phyloP scores from a whole-genome alignment of 331 rosid genomes.

The Malus hybrid region DNA sequence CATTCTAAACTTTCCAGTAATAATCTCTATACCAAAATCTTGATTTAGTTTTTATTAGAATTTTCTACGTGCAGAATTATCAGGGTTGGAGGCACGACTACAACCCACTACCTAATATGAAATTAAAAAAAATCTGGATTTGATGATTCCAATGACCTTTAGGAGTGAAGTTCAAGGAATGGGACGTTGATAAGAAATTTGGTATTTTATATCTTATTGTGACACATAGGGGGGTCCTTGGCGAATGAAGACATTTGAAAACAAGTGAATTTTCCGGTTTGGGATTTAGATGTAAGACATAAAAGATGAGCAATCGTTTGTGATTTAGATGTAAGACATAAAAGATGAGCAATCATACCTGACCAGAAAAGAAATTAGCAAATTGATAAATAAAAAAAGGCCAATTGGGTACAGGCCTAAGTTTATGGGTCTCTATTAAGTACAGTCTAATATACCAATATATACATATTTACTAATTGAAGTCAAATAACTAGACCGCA shows the following conservation, averaged over 20 bases:
- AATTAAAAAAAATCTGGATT: background rate
- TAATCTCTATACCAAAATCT: background rate
- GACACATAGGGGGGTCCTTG: background rate
- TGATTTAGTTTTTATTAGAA: background rate
- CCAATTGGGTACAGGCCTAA: too few relatives aligned
- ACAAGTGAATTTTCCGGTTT: background rate
- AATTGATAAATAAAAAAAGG: too few relatives aligned
- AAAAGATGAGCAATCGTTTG: background rate
- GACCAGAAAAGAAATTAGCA: too few relatives aligned
- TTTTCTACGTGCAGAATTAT: background rate
- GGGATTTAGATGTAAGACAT: too few relatives aligned
- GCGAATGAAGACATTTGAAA: background rate
- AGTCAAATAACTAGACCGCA: too few relatives aligned
- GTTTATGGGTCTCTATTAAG: too few relatives aligned
- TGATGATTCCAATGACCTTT: background rate
- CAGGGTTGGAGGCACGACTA: constrained; percentile 3
- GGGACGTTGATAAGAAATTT: background rate
- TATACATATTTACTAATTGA: too few relatives aligned
- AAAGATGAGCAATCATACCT: too few relatives aligned
- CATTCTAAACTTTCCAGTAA: constrained; percentile 27
- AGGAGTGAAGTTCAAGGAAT: constrained; percentile 20
- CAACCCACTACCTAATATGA: background rate
- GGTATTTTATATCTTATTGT: background rate
- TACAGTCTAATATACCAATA: too few relatives aligned
- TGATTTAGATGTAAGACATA: too few relatives aligned